phyloP scores from a whole-genome alignment of 371 early-diverging fungal species.

The Mortierella sp. region DNA sequence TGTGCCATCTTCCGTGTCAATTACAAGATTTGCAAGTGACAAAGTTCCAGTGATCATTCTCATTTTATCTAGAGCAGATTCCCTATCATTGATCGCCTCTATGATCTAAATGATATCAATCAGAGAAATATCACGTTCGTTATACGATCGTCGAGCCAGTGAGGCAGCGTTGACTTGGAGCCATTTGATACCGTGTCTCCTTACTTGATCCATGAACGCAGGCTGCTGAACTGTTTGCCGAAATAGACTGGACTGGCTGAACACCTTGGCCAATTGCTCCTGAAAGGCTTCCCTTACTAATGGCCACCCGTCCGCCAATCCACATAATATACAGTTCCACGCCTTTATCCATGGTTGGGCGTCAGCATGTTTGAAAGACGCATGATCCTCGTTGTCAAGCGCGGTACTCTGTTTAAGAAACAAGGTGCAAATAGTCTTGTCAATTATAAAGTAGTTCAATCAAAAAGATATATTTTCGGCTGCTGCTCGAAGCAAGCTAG shows the following conservation, averaged over 20 bases:
- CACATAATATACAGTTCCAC: conserved; percentile 24
- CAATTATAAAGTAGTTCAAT: neutral
- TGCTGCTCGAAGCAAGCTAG: neutral
- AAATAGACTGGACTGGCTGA: neutral
- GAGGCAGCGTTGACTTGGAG: neutral
- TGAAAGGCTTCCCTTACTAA: conserved; percentile 43
- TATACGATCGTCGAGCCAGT: neutral
- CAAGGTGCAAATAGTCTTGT: neutral
- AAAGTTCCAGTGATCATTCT: neutral
- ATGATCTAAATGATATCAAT: conserved; percentile 6
- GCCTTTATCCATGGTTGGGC: neutral
- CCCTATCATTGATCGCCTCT: neutral
- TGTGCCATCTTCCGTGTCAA: neutral
- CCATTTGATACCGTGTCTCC: neutral
- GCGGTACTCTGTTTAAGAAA: neutral
- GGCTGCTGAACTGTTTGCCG: neutral
- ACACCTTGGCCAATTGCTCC: conserved; percentile 27
- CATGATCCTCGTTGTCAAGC: neutral
- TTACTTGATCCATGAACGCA: conserved; percentile 25
- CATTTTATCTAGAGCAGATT: neutral
- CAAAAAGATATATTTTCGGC: neutral
- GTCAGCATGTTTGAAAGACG: neutral
- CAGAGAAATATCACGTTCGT: neutral
- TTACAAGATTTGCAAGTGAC: neutral
- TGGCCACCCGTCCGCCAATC: conserved; percentile 41